Base-by-base conservation (phyloP, 768 basidiomycete species). In the Leucocoprinus birnbaumii region DNA sequence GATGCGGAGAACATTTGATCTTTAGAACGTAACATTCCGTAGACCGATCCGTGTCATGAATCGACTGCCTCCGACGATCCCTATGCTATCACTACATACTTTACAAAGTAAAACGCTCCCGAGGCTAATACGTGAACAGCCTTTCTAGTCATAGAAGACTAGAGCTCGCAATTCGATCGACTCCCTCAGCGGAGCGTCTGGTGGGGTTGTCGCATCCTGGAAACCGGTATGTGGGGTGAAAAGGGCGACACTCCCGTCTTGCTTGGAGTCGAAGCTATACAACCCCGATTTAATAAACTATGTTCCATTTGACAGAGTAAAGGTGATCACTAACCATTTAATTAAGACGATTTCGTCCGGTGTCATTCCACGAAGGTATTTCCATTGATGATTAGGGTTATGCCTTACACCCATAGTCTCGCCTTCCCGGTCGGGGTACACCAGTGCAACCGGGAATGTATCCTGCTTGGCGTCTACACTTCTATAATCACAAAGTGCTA, bases 211-310 rank as follows among this genome's bases (percentile, higher is more conserved):
- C 1, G 80, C 76, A 55, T 86, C 84, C 35, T 71, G 57, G 63
- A 86, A 87, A 2, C 74, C 82, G 9, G 80, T 82, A 61, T 86
- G 85, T 4, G 85, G 83, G 0, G 84, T 81, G 51, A 85, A 75
- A 14, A 71, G 61, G 0, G 84, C 81, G n/a, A 80, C 76, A 54
- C 72, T 73, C 1, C 73, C 77, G 57, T 77, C 74, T 49, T 73
- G 64, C 19, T 69, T 22, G 0, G 72, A 69, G 47, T 65, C 63
- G 27, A 62, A 65, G 50, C 65, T 65, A 55, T 16, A 27, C 37
- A 22, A 24, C 21, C 34, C 25, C 13, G 13, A 25, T 26, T 25
- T 7, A 25, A 21, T 31, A 21, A 37, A 27, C 41, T n/a, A 5
- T 34, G 7, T 38, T 38, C 16, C 6, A 11, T 38, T 14, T 16